phyloP scores from a whole-genome alignment of 306 rosid species.

The Pyrus betulifolia region DNA sequence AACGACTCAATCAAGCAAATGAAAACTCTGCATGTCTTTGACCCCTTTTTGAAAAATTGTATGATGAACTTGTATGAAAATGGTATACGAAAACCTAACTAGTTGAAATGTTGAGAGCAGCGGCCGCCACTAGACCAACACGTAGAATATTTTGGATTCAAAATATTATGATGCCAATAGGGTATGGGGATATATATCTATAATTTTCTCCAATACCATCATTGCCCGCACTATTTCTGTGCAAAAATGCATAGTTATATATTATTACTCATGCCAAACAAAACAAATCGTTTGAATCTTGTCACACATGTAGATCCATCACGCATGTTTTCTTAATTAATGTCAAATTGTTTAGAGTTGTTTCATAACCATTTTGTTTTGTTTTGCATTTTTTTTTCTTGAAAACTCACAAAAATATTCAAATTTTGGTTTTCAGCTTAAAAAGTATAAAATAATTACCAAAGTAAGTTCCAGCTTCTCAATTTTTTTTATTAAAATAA shows the following conservation, averaged over 20 bases:
- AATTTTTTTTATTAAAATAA: no score
- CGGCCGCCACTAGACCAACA: slow-evolving; percentile 13
- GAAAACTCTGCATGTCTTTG: not conserved
- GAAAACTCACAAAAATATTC: no score
- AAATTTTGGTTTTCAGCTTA: no score
- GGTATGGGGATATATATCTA: not conserved
- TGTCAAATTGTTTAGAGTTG: fast-evolving
- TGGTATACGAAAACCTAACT: not conserved
- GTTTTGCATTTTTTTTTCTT: no score
- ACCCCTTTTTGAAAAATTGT: not conserved
- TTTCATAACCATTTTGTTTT: no score
- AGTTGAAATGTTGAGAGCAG: not conserved
- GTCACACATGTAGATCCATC: not conserved
- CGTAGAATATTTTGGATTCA: not conserved
- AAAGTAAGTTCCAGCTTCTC: no score
- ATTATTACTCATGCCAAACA: not conserved
- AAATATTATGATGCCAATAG: not conserved
- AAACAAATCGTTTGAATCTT: slow-evolving; percentile 9
- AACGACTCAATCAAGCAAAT: not conserved
- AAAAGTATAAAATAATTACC: no score
- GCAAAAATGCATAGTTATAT: not conserved
- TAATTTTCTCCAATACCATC: slow-evolving; percentile 22
- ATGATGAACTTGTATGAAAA: not conserved
- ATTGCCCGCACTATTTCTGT: slow-evolving; percentile 18
- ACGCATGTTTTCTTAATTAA: no score